These are phyloP conservation scores for Colletotrichum sp. DNA, from an alignment of 2,329 filamentous ascomycete species.

Conservation along the genomic window DNA sequence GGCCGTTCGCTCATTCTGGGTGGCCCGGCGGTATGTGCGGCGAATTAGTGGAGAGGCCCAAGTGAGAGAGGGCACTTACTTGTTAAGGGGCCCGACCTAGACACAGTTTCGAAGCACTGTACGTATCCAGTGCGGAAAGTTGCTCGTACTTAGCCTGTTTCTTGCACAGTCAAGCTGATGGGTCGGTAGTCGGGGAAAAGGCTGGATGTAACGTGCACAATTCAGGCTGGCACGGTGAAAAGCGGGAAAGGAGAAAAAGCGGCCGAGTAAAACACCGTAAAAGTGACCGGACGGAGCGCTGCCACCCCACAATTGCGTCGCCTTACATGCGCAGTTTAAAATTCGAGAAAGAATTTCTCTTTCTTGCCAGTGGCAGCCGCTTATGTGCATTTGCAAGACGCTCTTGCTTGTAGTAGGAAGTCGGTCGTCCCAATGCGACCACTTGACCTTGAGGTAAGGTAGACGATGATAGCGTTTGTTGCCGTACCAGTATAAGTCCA, in stretches of 20 bases:
- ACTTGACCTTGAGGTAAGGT: background rate
- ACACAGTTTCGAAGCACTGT: background rate
- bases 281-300: background rate
- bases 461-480: background rate
- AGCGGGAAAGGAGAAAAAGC: conserved; percentile 1
- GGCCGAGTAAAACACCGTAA: conserved; percentile 17
- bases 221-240: background rate
- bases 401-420: background rate
- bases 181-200: background rate
- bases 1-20: conserved; percentile 29
- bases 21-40: conserved; percentile 61
- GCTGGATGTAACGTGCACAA: background rate
- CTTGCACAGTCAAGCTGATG: background rate
- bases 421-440: background rate
- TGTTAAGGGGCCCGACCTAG: background rate
- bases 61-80: conserved; percentile 12
- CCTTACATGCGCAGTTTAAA: background rate
- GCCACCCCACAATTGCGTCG: background rate
- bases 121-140: background rate
- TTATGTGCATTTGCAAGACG: background rate
- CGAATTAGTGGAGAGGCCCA: conserved; percentile 58
- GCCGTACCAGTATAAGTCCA: background rate
- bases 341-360: background rate
- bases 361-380: background rate
- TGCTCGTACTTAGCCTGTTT: background rate